Conservation (phyloP, 2,329 filamentous ascomycete genomes). For the Beauveria sp. region DNA sequence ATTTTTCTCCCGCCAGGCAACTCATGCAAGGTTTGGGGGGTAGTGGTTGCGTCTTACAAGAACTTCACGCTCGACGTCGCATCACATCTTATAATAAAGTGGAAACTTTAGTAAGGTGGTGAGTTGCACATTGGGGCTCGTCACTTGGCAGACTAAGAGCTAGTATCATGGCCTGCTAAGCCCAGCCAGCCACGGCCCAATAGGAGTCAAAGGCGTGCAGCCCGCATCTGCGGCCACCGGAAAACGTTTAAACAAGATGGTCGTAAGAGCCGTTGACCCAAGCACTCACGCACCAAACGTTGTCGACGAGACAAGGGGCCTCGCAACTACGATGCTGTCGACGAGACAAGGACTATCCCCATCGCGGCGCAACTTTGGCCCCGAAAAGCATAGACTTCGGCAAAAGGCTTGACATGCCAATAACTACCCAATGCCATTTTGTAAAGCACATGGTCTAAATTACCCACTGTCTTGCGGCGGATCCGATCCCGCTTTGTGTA, state of each 20-base stretch:
- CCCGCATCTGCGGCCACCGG: neutral
- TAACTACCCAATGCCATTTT: neutral
- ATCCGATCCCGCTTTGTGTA: conserved; percentile 10
- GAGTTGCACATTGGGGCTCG: neutral
- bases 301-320: too few relatives aligned
- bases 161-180: conserved; percentile 5
- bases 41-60: conserved; percentile 10
- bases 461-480: conserved; percentile 3
- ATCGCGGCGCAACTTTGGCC: too few relatives aligned
- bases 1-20: neutral
- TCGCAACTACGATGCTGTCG: neutral
- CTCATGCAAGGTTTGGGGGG: conserved; percentile 1
- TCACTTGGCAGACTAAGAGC: conserved; percentile 11
- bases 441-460: neutral
- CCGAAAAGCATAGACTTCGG: neutral
- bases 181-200: neutral
- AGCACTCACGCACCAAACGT: too few relatives aligned
- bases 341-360: neutral
- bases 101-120: conserved; percentile 10
- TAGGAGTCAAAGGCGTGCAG: neutral
- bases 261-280: neutral
- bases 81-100: conserved; percentile 10
- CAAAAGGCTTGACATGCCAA: neutral
- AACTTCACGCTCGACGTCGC: neutral
- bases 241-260: neutral